A percentile compares a stretch with the other conserved stretches of the same genome.
phyloP scores from a whole-genome alignment of 805 yeast species.

The Metschnikowia noctiluminum region DNA sequence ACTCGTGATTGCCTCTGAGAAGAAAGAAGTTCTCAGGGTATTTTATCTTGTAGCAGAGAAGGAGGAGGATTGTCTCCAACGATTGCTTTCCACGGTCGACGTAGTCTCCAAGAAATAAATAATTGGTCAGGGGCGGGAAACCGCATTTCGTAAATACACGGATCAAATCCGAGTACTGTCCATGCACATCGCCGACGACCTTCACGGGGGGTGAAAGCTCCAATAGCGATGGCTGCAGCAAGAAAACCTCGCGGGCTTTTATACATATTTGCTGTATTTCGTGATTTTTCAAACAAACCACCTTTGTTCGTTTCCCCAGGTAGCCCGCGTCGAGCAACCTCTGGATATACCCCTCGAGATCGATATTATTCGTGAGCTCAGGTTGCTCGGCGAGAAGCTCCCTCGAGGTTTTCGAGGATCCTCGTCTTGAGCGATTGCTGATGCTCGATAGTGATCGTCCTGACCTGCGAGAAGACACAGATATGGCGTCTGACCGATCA shows the following conservation, averaged over 20 bases:
- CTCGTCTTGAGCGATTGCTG: slow-evolving; percentile 15
- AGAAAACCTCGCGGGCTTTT: slow-evolving; percentile 82
- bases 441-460: slow-evolving; percentile 18
- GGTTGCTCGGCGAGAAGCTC: slow-evolving; percentile 14
- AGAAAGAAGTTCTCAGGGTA: slow-evolving; percentile 95
- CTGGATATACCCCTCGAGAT: slow-evolving; percentile 88
- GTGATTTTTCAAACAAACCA: slow-evolving; percentile 81
- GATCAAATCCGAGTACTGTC: slow-evolving; percentile 89
- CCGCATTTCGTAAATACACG: slow-evolving; percentile 94
- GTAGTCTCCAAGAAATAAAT: slow-evolving; percentile 90
- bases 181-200: slow-evolving; percentile 93
- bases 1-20: slow-evolving; percentile 94
- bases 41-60: slow-evolving; percentile 90
- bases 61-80: slow-evolving; percentile 81
- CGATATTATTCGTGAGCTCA: slow-evolving; percentile 23
- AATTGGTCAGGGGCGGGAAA: slow-evolving; percentile 92
- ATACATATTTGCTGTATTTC: slow-evolving; percentile 82
- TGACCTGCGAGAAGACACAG: slow-evolving; percentile 15
- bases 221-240: slow-evolving; percentile 84
- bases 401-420: slow-evolving; percentile 10
- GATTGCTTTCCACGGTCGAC: slow-evolving; percentile 98
- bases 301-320: slow-evolving; percentile 87
- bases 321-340: slow-evolving; percentile 93
- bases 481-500: slow-evolving; percentile 18
- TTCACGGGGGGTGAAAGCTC: slow-evolving; percentile 86